Evolutionary conservation across 2,329 filamentous ascomycete genomes (phyloP).

Genomic region (Exophiala oligosperma): DNA sequence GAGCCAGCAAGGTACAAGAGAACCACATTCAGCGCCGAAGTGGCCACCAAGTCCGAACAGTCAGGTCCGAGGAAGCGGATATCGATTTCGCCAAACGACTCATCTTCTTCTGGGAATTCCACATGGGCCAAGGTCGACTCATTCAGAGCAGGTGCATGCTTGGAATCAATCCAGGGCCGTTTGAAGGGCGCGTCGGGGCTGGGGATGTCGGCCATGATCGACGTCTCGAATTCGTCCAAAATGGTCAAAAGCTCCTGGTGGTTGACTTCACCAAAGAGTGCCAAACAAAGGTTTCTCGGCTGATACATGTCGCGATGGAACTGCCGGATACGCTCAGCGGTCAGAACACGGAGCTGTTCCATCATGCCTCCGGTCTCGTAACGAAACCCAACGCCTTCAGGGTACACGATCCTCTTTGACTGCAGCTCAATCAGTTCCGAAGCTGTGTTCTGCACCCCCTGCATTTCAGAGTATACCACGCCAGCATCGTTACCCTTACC

Average conservation of each 20-base stretch:
- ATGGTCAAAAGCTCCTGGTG: conserved; percentile 77
- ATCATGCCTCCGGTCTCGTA: conserved; percentile 99
- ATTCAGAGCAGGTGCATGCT: conserved; percentile 69
- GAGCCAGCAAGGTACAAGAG: conserved; percentile 89
- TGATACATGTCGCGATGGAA: conserved; percentile 98
- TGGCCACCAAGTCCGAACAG: conserved; percentile 67
- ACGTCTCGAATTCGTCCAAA: conserved; percentile 83
- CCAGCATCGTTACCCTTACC: conserved; percentile 92
- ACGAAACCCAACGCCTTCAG: conserved; percentile 84
- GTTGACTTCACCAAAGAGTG: conserved; percentile 89
- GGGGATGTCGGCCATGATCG: conserved; percentile 80
- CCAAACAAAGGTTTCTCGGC: conserved; percentile 87
- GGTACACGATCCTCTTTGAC: conserved; percentile 78
- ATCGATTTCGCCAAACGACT: conserved; percentile 84
- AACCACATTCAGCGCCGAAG: conserved; percentile 74
- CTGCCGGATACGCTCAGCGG: conserved; percentile 84
- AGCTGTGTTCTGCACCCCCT: conserved; percentile 84
- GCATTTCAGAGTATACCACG: conserved; percentile 99
- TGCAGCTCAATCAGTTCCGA: conserved; percentile 84
- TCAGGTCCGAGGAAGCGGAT: conserved; percentile 85
- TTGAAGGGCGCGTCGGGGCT: conserved; percentile 73
- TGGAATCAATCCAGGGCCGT: conserved; percentile 87
- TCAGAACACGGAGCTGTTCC: conserved; percentile 81
- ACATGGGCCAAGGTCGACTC: conserved; percentile 74
- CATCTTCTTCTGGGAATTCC: conserved; percentile 94